Conservation (phyloP, 345 rosid species). For the Arabis alpina region DNA sequence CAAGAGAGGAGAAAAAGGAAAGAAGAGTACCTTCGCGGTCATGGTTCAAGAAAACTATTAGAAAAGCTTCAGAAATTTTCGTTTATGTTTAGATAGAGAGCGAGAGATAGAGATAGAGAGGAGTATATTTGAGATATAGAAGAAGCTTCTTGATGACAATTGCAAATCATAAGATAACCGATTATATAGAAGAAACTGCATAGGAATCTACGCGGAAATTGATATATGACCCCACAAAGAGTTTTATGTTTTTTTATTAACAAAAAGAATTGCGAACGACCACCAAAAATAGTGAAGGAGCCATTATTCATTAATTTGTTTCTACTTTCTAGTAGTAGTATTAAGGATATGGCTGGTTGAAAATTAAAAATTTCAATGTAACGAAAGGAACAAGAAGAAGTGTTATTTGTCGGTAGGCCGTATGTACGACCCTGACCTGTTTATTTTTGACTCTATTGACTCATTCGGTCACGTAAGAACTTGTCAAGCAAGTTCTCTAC, state of each 20-base stretch:
- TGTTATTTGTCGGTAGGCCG: not conserved
- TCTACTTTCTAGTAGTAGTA: too few species aligned
- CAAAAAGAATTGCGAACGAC: too few species aligned
- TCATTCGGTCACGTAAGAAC: conserved; percentile 11
- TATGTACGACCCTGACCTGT: conserved; percentile 12
- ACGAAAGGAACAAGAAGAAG: conserved; percentile 12
- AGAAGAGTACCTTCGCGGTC: conserved; percentile 16
- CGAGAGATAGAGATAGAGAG: not conserved
- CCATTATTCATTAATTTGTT: not conserved
- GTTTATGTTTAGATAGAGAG: not conserved
- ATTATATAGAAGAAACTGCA: conserved; percentile 27
- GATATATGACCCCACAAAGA: conserved; percentile 14
- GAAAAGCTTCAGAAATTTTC: conserved; percentile 20
- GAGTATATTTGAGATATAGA: too few species aligned
- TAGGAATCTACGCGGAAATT: not conserved
- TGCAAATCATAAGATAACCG: not conserved
- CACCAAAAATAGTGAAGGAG: too few species aligned
- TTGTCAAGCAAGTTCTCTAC: not conserved
- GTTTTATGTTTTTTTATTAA: not conserved
- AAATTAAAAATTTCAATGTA: too few species aligned
- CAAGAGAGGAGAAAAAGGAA: not conserved
- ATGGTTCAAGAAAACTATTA: conserved; percentile 17
- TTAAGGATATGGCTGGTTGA: too few species aligned
- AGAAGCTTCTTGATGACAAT: conserved; percentile 29
- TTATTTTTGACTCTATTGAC: conserved; percentile 22